These are phyloP conservation scores for Dalechampia spathulata DNA, from an alignment of 441 rosid species.

Conservation along the genomic window DNA sequence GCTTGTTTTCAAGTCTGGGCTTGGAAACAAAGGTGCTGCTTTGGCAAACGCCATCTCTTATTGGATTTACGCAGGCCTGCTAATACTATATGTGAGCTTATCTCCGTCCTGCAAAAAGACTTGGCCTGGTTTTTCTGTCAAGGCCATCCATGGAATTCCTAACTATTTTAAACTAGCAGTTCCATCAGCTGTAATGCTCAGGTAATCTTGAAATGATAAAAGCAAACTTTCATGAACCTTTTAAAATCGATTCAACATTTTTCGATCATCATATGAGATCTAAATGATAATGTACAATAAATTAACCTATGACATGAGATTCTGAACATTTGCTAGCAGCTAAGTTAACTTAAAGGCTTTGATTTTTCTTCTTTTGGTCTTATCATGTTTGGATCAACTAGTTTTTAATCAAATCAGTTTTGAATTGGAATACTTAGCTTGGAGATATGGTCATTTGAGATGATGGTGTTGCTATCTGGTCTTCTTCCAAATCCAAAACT, in stretches of 20 bases:
- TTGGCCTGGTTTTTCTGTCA: constrained; percentile 43
- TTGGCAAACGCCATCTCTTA: constrained; percentile 36
- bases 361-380: too few relatives aligned
- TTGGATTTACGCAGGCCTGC: constrained; percentile 35
- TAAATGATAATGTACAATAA: too few relatives aligned
- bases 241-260: too few relatives aligned
- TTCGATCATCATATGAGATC: too few relatives aligned
- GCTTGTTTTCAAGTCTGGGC: constrained; percentile 38
- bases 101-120: constrained; percentile 41
- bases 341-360: too few relatives aligned
- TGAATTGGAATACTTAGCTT: constrained; percentile 8
- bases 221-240: not conserved
- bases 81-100: constrained; percentile 31
- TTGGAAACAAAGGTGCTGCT: constrained; percentile 50
- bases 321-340: too few relatives aligned
- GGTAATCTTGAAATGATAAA: constrained; percentile 22
- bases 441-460: constrained; percentile 24
- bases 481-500: constrained; percentile 27
- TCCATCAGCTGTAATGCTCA: constrained; percentile 37
- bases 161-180: constrained; percentile 25
- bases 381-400: too few relatives aligned
- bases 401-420: not conserved
- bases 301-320: too few relatives aligned
- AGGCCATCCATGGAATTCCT: constrained; percentile 25
- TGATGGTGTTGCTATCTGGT: constrained; percentile 25